These are phyloP conservation scores for Pseudonitzschia multistriata DNA, from an alignment of 108 stramenopile genomes.

Conservation along the genomic window DNA sequence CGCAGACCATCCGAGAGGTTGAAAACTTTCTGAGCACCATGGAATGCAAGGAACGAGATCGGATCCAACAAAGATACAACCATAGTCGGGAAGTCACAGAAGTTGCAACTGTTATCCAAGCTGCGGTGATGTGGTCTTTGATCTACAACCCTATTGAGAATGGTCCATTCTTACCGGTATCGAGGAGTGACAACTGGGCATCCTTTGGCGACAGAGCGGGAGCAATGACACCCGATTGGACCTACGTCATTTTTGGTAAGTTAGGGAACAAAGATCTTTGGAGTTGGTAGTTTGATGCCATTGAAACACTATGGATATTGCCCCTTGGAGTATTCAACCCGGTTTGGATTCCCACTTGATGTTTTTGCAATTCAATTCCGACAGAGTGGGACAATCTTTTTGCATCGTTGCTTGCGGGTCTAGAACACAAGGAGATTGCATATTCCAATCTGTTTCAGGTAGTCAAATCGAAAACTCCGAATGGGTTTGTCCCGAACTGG, in stretches of 20 bases:
- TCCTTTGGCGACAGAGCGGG: background rate
- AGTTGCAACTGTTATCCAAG: conserved; percentile 12
- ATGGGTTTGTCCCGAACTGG: conserved; percentile 34
- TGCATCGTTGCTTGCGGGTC: conserved; percentile 15
- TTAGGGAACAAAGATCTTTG: background rate
- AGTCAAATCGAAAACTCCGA: conserved; percentile 23
- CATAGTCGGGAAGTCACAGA: background rate
- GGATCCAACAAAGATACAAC: background rate
- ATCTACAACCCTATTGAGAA: conserved; percentile 19
- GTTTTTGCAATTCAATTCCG: background rate
- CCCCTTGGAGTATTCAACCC: background rate
- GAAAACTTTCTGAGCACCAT: background rate
- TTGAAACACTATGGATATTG: background rate
- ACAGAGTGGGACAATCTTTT: conserved; percentile 20
- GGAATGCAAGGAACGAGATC: background rate
- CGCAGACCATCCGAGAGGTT: background rate
- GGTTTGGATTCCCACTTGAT: background rate
- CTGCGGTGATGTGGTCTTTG: conserved; percentile 15
- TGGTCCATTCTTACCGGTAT: conserved; percentile 12
- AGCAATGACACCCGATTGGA: conserved; percentile 9
- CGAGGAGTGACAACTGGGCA: background rate
- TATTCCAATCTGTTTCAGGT: conserved; percentile 27
- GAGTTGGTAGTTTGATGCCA: background rate
- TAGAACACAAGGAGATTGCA: conserved; percentile 11
- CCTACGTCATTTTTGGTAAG: conserved; percentile 17